Conservation (phyloP, 768 basidiomycete genomes). For the Tephrocybe sp. region DNA sequence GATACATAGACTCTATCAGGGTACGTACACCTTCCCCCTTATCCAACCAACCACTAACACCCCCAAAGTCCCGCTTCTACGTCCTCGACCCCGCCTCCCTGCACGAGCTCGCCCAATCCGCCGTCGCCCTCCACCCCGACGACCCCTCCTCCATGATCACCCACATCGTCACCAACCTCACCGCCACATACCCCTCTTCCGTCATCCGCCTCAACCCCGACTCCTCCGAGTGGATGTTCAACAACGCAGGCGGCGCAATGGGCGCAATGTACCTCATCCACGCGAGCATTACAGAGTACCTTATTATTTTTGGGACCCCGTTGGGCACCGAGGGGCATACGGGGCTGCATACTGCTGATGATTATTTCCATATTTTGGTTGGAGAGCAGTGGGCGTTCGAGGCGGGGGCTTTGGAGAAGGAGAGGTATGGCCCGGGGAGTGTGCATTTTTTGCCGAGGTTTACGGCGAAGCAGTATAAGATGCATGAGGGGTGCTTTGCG, state of each 20-base stretch:
- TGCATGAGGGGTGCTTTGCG: constrained; percentile 95
- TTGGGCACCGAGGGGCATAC: constrained; percentile 96
- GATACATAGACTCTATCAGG: constrained; percentile 65
- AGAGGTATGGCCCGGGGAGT: constrained; percentile 80
- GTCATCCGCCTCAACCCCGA: constrained; percentile 56
- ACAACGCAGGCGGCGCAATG: constrained; percentile 98
- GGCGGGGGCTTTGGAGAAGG: constrained; percentile 81
- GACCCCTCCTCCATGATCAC: constrained; percentile 74
- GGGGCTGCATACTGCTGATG: constrained; percentile 93
- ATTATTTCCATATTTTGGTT: constrained; percentile 94
- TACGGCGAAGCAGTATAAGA: constrained; percentile 93
- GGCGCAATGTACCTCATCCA: constrained; percentile 98
- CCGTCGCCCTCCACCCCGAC: constrained; percentile 65
- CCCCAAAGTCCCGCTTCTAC: constrained; percentile 62
- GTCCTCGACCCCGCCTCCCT: constrained; percentile 74
- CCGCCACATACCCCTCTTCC: constrained; percentile 62
- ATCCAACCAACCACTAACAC: not conserved
- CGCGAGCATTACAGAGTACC: constrained; percentile 94
- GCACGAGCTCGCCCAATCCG: constrained; percentile 72
- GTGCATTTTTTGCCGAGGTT: constrained; percentile 86
- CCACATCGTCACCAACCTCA: constrained; percentile 82
- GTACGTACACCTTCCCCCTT: constrained; percentile 29
- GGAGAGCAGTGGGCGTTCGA: constrained; percentile 95
- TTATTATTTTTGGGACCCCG: constrained; percentile 94
- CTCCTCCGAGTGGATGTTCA: constrained; percentile 88